Evolutionary conservation across 2,329 filamentous ascomycete species (phyloP), one percentile per base, ranked within the genome.

Genomic region (Sporothrix luriei): DNA sequence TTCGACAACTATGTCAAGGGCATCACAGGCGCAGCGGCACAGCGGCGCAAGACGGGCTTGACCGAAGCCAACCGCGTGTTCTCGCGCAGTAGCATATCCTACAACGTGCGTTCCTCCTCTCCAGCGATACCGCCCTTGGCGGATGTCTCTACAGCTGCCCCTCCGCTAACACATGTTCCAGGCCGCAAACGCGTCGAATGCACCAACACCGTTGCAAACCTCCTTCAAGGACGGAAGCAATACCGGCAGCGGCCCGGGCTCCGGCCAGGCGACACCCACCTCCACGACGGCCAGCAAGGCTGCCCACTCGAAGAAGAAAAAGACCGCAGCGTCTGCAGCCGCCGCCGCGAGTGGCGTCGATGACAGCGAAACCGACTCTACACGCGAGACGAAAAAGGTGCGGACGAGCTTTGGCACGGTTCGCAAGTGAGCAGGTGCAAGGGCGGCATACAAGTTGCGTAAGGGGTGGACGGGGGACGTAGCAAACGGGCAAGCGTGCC

Each of bases 1-100:
- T 99, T 99, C 79, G 95, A 99, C 79, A 96, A 93, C 78, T 99
- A 98, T 82, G 96, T 97, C 83, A 99, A 99, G 80, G 94, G 92
- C 68, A 86, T 85, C 21, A 85, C 87, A 10, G 87, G 88, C n/a
- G 83, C 84, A 1, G 85, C 85, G 4, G 84, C 88, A 13, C 84
- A 87, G 74, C 84, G 90, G 76, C 86, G 89, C 76, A 87, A 91
- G 78, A 84, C 85, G 29, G 86, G 86, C 5, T 82, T 90, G 64
- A 84, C 84, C 71, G 91, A 94, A 67, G 85, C 87, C 74, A 91
- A 93, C 77, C 84, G 91, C 73, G 90, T 94, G 68, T 94, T 94
- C 78, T 87, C 88, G 70, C 81, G 84, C 73, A 87, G 87, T 21
- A 87, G 88, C n/a, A 82, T 89, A 51, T 89, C 86, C 1, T 88